phyloP scores from a whole-genome alignment of 2,329 filamentous ascomycete genomes.

The Emydomyces testavorans region DNA sequence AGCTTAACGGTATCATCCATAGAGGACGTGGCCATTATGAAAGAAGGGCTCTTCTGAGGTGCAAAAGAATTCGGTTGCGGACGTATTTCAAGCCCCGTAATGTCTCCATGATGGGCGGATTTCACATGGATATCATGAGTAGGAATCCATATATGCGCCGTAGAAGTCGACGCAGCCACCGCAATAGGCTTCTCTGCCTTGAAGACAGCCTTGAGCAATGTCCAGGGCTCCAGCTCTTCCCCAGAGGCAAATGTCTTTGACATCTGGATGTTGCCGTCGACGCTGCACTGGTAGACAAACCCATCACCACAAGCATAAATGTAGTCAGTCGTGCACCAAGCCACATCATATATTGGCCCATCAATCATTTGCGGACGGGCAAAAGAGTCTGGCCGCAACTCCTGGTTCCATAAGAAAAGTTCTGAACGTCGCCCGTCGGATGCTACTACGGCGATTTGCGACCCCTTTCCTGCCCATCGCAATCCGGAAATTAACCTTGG shows the following conservation, averaged over 20 bases:
- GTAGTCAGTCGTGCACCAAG: slow-evolving; percentile 30
- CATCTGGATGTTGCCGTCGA: slow-evolving; percentile 30
- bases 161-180: slow-evolving; percentile 29
- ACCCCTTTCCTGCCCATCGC: slow-evolving; percentile 32
- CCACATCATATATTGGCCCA: slow-evolving; percentile 33
- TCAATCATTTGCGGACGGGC: slow-evolving; percentile 29
- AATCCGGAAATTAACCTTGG: slow-evolving; percentile 36
- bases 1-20: slow-evolving; percentile 37
- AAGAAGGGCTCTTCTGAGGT: slow-evolving; percentile 18
- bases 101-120: slow-evolving; percentile 32
- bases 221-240: slow-evolving; percentile 29
- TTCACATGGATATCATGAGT: slow-evolving; percentile 33
- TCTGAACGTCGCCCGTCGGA: slow-evolving; percentile 33
- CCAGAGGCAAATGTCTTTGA: slow-evolving; percentile 26
- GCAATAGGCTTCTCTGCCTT: slow-evolving; percentile 25
- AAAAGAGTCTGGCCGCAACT: slow-evolving; percentile 28
- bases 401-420: slow-evolving; percentile 36
- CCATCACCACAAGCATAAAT: slow-evolving; percentile 34
- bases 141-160: slow-evolving; percentile 36
- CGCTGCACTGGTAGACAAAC: slow-evolving; percentile 31
- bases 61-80: slow-evolving; percentile 24
- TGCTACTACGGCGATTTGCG: slow-evolving; percentile 34
- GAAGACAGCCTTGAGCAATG: slow-evolving; percentile 30
- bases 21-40: slow-evolving; percentile 36
- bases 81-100: slow-evolving; percentile 36